phyloP scores from a whole-genome alignment of 164 flowering plant genomes.

The Berberis vulgaris region DNA sequence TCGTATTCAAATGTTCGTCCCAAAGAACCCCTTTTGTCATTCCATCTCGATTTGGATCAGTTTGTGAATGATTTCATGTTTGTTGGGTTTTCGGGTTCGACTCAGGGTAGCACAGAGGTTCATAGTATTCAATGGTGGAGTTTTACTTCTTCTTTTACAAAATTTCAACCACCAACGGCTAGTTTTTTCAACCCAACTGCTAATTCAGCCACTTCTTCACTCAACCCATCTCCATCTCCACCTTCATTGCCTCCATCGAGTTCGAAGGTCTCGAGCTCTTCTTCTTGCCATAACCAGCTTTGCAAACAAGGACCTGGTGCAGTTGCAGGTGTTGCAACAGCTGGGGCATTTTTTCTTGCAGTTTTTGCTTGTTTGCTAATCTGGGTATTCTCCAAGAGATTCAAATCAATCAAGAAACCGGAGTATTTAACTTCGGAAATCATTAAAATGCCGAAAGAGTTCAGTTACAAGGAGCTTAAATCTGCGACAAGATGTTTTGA shows the following conservation, averaged over 20 bases:
- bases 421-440: conserved; percentile 44
- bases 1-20: conserved; percentile 76
- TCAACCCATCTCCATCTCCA: conserved; percentile 18
- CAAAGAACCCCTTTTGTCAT: conserved; percentile 21
- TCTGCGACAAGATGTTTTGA: conserved; percentile 64
- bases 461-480: conserved; percentile 66
- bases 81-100: conserved; percentile 86
- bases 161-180: conserved; percentile 15
- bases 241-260: conserved; percentile 29
- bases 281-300: conserved; percentile 52
- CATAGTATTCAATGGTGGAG: conserved; percentile 94
- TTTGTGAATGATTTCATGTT: conserved; percentile 60
- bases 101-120: conserved; percentile 90
- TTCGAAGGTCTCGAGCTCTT: conserved; percentile 29
- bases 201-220: not conserved
- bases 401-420: conserved; percentile 27
- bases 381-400: conserved; percentile 52
- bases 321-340: conserved; percentile 80
- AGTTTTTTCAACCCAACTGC: conserved; percentile 11
- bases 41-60: conserved; percentile 39
- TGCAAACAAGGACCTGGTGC: conserved; percentile 56
- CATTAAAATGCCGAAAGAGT: conserved; percentile 70
- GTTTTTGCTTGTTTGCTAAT: conserved; percentile 51
- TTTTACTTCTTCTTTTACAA: conserved; percentile 52
- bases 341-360: conserved; percentile 61